A percentile compares a stretch with the other conserved stretches of the same genome.
Conservation (phyloP, 2,329 filamentous ascomycete genomes). For the Sclerotinia spermophila region DNA sequence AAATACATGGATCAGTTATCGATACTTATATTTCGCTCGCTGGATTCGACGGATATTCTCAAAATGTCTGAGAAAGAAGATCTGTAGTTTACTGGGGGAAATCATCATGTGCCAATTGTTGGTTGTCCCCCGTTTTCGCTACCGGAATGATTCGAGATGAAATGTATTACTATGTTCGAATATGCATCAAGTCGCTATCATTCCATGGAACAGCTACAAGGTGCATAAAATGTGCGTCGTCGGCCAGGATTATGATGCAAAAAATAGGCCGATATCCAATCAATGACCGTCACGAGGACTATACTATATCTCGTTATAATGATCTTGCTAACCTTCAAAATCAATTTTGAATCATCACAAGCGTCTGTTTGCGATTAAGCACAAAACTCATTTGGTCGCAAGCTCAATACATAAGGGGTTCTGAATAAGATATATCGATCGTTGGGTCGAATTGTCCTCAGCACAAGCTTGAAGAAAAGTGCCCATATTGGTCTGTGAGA, state of each 20-base stretch:
- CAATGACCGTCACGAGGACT: conserved; percentile 25
- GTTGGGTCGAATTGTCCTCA: not conserved
- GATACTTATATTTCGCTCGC: not conserved
- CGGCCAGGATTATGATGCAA: conserved; percentile 15
- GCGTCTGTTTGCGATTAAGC: not conserved
- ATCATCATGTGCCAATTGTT: not conserved
- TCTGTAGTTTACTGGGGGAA: not conserved
- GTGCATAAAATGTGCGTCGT: conserved; percentile 11
- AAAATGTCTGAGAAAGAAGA: not conserved
- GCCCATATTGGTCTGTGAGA: not conserved
- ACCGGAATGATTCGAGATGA: not conserved
- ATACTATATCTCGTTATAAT: conserved; percentile 7
- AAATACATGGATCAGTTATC: not conserved
- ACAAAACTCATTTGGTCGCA: not conserved
- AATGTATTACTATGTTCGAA: not conserved
- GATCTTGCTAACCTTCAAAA: conserved; percentile 19
- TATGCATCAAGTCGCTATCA: not conserved
- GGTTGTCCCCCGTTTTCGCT: not conserved
- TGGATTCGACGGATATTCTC: not conserved
- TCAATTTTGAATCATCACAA: not conserved
- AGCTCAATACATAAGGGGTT: not conserved
- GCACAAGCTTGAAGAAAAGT: not conserved
- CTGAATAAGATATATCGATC: no score
- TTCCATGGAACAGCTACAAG: not conserved
- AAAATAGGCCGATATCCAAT: conserved; percentile 25